Evolutionary conservation across 2,329 filamentous ascomycete genomes (phyloP), one percentile per base, ranked within the genome.

Genomic region (Calcarisporium arbuscula): DNA sequence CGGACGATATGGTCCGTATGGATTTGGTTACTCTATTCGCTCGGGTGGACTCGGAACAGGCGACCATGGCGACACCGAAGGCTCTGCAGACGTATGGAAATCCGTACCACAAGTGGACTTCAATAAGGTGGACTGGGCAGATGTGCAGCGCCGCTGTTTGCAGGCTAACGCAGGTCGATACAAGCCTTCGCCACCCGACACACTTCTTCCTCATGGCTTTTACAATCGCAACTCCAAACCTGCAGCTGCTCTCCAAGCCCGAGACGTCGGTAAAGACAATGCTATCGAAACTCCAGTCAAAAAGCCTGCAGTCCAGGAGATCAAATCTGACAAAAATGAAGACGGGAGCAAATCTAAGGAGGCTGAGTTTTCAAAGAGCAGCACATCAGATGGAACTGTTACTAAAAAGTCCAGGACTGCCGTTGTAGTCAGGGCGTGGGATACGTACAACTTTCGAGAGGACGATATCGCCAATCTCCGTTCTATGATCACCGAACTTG

Each of bases 1-100:
- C 54, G 90, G 90, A 4, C 76, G 88, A 43, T 76, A 92, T 19
- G 89, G 86, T 0, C 85, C 90, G 0, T 98, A 98, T 48, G 90
- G 90, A 0, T 77, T 87, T 41, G 90, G 90, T 8, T 96, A 96
- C 57, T 85, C 83, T 20, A 67, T 73, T 21, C 78, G 79, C 38
- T 78, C 73, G 44, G 90, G 90, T 10, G 90, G 90, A 2, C 78
- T 83, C 18, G 88, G 90, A 5, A 80, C 85, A n/a, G 89, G 86
- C 9, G 75, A 94, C 57, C 80, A 88, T 49, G 87, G 87, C 16
- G 85, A 95, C 43, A 78, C 72, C 32, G 84, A 92, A 45, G 89
- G 87, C 4, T 72, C 78, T n/a, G 82, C 89, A 27, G 66, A 73
- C 16, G 80, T 94, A 8, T 95, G 89, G 88, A 68, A 75, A 10